Base-by-base conservation (phyloP, 1,139 yeast species). In the Yarrowia galli region DNA sequence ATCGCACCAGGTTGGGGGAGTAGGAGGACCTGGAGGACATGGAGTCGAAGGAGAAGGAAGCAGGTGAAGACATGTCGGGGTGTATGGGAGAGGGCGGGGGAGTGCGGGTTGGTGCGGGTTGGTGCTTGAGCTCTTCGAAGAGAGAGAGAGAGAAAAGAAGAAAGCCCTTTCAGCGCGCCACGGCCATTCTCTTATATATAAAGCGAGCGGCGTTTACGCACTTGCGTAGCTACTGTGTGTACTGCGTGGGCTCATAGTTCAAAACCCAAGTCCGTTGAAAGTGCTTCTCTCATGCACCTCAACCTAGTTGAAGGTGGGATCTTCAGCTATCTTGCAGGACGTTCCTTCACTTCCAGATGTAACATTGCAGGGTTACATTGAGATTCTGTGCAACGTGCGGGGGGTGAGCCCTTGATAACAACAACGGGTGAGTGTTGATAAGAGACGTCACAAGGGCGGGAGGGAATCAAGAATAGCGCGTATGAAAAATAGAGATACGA, bases 1-100 rank as follows among this genome's bases (percentile, higher is more conserved):
- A 84, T 51, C 70, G 18, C 18, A 54, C 61, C 36, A 67, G 60
- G 67, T 67, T 67, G 48, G 61, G 65, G 10, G 45, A 42, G 48
- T 22, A 58, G 23, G 65, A 35, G 10, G 60, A 54, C 23, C 61
- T 9, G 12, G 61, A 54, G 23, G 61, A 54, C 61, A 54, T 54
- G 22, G 46, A 40, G 61, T 54, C 61, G 23, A 54, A 54, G 23
- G 61, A 54, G 23, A 54, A 54, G 23, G 61, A 54, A 2, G 61
- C 46, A 6, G 61, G 61, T 1, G 61, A 54, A 12, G 61, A 54
- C 61, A 54, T 54, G 61, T 12, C 15, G 9, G 7, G 15, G 13
- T 9, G n/a, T n/a, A 5, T 28, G 32, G 32, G 32, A 28, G 28
- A 28, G 32, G 32, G 32, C n/a, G n/a, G n/a, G n/a, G n/a, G n/a